Conservation (phyloP, 2,329 filamentous ascomycete genomes). For the Colletotrichum chrysophilum region DNA sequence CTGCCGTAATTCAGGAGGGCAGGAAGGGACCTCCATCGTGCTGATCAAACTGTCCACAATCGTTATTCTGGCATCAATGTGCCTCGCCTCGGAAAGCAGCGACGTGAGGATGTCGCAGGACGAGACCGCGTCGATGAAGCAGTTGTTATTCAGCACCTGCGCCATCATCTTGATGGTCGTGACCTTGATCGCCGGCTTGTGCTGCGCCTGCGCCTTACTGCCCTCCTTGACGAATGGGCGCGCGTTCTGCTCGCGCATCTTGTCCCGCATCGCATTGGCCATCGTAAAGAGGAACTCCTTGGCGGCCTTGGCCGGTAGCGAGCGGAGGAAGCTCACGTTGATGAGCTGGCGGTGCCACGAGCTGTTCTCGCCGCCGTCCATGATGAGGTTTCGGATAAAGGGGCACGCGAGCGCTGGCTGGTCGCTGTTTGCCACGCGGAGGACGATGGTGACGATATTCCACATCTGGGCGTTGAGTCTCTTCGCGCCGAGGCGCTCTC, state of each 20-base stretch:
- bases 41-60: slow-evolving; percentile 32
- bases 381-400: slow-evolving; percentile 32
- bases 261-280: slow-evolving; percentile 29
- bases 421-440: slow-evolving; percentile 30
- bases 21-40: slow-evolving; percentile 23
- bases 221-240: background rate
- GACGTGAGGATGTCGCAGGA: slow-evolving; percentile 31
- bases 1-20: slow-evolving; percentile 6
- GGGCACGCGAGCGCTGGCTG: slow-evolving; percentile 32
- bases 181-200: slow-evolving; percentile 31
- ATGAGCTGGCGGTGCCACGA: slow-evolving; percentile 38
- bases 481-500: slow-evolving; percentile 11
- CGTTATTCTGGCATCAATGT: slow-evolving; percentile 36
- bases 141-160: slow-evolving; percentile 32
- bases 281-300: slow-evolving; percentile 31
- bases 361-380: slow-evolving; percentile 32
- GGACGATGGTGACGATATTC: slow-evolving; percentile 23
- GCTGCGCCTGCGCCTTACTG: background rate
- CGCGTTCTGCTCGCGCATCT: slow-evolving; percentile 29
- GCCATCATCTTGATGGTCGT: slow-evolving; percentile 43
- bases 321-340: slow-evolving; percentile 28
- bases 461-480: slow-evolving; percentile 20
- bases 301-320: slow-evolving; percentile 29
- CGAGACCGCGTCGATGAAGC: slow-evolving; percentile 28
- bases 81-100: slow-evolving; percentile 32